These are phyloP conservation scores for Hylodesmum podocarpum DNA, from an alignment of 306 rosid species.

Conservation along the genomic window DNA sequence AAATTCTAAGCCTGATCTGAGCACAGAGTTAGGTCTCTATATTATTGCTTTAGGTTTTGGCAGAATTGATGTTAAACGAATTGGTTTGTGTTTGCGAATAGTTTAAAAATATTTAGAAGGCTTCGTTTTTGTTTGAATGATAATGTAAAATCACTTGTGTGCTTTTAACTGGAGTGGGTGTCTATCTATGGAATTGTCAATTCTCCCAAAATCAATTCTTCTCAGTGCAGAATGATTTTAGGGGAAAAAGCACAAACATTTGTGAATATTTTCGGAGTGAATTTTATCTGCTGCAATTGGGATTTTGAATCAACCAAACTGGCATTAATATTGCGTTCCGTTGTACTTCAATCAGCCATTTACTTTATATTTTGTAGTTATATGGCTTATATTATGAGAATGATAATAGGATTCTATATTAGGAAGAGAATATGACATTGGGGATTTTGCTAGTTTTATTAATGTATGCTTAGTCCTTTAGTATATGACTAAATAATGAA, in stretches of 20 bases:
- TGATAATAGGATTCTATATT: background rate
- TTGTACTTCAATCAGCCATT: background rate
- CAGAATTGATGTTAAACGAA: background rate
- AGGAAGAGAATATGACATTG: background rate
- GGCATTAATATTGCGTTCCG: background rate
- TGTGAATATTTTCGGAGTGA: background rate
- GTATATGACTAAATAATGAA: background rate
- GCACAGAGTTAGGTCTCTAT: background rate
- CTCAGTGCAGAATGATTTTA: background rate
- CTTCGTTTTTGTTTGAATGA: background rate
- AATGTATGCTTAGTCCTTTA: background rate
- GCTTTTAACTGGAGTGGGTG: background rate
- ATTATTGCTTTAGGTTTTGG: background rate
- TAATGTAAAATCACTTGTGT: background rate
- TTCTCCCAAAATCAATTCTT: background rate
- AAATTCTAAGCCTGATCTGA: constrained; percentile 21
- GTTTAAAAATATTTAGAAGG: background rate
- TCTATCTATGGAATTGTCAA: background rate
- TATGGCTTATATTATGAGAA: constrained; percentile 2
- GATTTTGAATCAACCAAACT: background rate
- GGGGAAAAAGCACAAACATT: background rate
- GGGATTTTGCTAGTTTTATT: background rate
- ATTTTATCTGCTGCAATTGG: background rate
- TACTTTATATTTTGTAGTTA: too few relatives aligned
- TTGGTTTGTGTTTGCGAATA: background rate